These are phyloP conservation scores for Penicillium simplicissimum DNA, from an alignment of 495 filamentous ascomycete genomes.

Conservation along the genomic window DNA sequence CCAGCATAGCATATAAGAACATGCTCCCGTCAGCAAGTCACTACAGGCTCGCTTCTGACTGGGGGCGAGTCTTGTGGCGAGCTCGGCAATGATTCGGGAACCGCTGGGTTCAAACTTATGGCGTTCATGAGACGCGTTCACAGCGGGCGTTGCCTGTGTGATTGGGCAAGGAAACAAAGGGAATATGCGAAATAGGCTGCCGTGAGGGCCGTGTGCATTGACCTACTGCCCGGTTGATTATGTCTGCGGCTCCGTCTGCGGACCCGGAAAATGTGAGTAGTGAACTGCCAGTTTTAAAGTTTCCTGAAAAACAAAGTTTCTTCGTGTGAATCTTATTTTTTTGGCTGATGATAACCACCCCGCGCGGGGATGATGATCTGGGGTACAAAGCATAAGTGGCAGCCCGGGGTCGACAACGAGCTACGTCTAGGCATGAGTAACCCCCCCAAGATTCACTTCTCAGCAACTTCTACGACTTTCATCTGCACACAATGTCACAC, in stretches of 20 bases:
- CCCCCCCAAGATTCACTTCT: background rate
- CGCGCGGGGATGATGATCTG: background rate
- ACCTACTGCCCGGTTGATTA: background rate
- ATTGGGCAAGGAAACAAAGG: background rate
- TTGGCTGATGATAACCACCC: background rate
- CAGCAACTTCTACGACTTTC: background rate
- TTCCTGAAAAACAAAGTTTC: background rate
- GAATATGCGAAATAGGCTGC: background rate
- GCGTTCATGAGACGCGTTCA: background rate
- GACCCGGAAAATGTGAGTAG: background rate
- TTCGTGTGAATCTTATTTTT: background rate
- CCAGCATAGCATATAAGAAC: background rate
- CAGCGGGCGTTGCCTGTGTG: background rate
- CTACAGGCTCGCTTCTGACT: background rate
- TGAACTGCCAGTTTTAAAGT: background rate
- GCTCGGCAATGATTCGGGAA: background rate
- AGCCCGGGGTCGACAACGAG: background rate
- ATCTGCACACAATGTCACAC: background rate
- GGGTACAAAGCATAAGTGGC: background rate
- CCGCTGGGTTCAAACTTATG: background rate
- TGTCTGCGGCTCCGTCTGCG: background rate
- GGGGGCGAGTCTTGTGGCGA: background rate
- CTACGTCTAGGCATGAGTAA: background rate
- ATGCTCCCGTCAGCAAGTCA: background rate
- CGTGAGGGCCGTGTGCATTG: background rate